These are phyloP conservation scores for Pezicula carpinea DNA, from an alignment of 2,329 filamentous ascomycete species.

Conservation along the genomic window DNA sequence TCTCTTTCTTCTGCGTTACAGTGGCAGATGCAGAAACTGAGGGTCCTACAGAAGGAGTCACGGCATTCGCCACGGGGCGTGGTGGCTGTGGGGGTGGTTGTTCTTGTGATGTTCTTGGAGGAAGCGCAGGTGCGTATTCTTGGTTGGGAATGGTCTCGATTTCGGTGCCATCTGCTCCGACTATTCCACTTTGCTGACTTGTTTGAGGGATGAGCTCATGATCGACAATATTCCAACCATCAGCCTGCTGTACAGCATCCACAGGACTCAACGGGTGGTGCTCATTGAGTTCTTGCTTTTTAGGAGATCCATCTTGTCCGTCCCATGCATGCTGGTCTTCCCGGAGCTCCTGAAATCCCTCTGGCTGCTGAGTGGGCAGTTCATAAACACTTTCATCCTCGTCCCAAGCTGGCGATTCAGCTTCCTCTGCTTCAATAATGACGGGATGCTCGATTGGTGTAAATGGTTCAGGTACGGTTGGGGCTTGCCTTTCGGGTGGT, in stretches of 20 bases:
- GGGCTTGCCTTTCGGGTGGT: slow-evolving; percentile 9
- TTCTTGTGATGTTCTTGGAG: slow-evolving; percentile 20
- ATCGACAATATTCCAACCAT: slow-evolving; percentile 25
- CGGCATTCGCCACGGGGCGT: slow-evolving; percentile 13
- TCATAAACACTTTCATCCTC: slow-evolving; percentile 23
- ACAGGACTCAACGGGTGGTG: slow-evolving; percentile 7
- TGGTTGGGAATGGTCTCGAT: slow-evolving; percentile 9
- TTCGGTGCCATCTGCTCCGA: slow-evolving; percentile 11
- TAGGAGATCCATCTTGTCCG: slow-evolving; percentile 13
- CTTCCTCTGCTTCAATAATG: slow-evolving; percentile 24
- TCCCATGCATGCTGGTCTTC: slow-evolving; percentile 27
- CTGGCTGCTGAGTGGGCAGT: slow-evolving; percentile 12
- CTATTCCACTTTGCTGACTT: slow-evolving; percentile 20
- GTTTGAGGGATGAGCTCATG: slow-evolving; percentile 13
- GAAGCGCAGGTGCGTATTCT: slow-evolving; percentile 21
- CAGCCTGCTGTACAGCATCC: slow-evolving; percentile 13
- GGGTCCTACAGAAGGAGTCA: slow-evolving; percentile 8
- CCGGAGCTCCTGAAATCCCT: slow-evolving; percentile 16
- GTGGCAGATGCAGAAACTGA: slow-evolving; percentile 9
- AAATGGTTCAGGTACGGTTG: slow-evolving; percentile 6
- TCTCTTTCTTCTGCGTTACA: slow-evolving; percentile 48
- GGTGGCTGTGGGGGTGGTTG: slow-evolving; percentile 21
- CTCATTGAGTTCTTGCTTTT: background rate
- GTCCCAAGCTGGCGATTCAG: slow-evolving; percentile 28
- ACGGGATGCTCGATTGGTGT: slow-evolving; percentile 15